phyloP scores from a whole-genome alignment of 169 alveolate genomes.

The Cryptosporidium meleagridis region DNA sequence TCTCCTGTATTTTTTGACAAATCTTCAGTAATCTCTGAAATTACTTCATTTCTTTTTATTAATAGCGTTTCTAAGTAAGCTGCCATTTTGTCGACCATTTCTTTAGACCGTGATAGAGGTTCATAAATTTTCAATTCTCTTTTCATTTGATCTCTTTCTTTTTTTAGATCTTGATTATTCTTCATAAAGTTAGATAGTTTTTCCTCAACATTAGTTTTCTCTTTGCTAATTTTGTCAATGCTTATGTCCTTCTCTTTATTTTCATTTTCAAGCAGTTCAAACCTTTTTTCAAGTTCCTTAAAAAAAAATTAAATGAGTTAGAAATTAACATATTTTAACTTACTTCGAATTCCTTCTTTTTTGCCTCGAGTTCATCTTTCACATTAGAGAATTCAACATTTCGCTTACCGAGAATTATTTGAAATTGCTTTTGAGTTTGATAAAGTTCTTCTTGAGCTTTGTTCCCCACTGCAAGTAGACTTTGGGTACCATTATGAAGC shows the following conservation, averaged over 20 bases:
- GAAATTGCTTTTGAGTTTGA: slow-evolving; percentile 69
- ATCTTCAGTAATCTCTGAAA: slow-evolving; percentile 37
- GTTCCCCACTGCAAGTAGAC: slow-evolving; percentile 55
- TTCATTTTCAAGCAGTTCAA: slow-evolving; percentile 23
- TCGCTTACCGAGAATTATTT: slow-evolving; percentile 54
- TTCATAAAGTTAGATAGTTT: not conserved
- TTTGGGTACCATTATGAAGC: slow-evolving; percentile 59
- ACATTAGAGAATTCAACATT: slow-evolving; percentile 53
- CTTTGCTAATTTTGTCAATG: slow-evolving; percentile 8
- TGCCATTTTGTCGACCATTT: slow-evolving; percentile 74
- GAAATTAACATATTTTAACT: not conserved
- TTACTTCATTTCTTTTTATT: slow-evolving; percentile 67
- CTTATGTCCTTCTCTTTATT: not conserved
- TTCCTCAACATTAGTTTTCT: slow-evolving; percentile 15
- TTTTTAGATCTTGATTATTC: slow-evolving; percentile 27
- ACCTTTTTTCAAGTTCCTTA: slow-evolving; percentile 56
- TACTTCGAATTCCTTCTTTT: slow-evolving; percentile 43
- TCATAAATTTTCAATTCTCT: slow-evolving; percentile 38
- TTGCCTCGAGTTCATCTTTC: slow-evolving; percentile 44
- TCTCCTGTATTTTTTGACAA: slow-evolving; percentile 38
- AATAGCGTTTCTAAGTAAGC: slow-evolving; percentile 30
- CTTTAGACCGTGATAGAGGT: slow-evolving; percentile 53
- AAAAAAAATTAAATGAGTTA: not conserved
- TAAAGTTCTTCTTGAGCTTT: slow-evolving; percentile 73
- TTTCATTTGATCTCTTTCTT: slow-evolving; percentile 45